These are phyloP conservation scores for Xylaria sp. DNA, from an alignment of 2,329 filamentous ascomycete species.

Conservation along the genomic window DNA sequence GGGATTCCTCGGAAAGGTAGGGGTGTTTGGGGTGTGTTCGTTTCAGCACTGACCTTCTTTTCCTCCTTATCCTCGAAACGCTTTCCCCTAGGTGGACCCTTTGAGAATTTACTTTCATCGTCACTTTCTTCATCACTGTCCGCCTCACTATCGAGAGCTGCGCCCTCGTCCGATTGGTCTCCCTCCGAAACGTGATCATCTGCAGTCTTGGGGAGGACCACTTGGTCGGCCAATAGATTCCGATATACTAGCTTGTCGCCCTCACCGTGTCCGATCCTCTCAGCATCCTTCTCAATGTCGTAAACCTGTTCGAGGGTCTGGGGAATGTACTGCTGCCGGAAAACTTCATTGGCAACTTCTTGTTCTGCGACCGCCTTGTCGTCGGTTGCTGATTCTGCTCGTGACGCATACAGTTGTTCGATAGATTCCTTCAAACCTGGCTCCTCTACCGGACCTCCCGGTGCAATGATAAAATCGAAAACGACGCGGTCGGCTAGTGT, in stretches of 20 bases:
- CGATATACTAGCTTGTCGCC: constrained; percentile 85
- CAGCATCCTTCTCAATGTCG: constrained; percentile 90
- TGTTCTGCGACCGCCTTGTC: constrained; percentile 65
- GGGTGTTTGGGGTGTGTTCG: constrained; percentile 9
- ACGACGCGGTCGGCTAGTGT: constrained; percentile 80
- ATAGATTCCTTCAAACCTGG: constrained; percentile 70
- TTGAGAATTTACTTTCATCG: constrained; percentile 68
- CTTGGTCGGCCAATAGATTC: constrained; percentile 80
- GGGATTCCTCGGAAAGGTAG: neutral
- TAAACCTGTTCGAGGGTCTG: constrained; percentile 97
- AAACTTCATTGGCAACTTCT: constrained; percentile 89
- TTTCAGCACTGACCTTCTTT: constrained; percentile 70
- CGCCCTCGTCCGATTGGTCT: constrained; percentile 62
- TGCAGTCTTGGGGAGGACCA: constrained; percentile 55
- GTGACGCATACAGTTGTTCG: constrained; percentile 72
- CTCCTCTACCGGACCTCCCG: constrained; percentile 69
- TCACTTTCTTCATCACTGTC: constrained; percentile 54
- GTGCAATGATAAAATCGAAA: constrained; percentile 82
- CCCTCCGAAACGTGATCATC: constrained; percentile 52
- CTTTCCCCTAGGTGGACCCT: constrained; percentile 79
- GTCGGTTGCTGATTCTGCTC: constrained; percentile 61
- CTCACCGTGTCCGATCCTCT: constrained; percentile 77
- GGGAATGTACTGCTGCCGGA: constrained; percentile 95
- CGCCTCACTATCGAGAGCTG: constrained; percentile 57
- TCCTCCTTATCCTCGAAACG: constrained; percentile 91